phyloP scores from a whole-genome alignment of 2,329 filamentous ascomycete genomes.

The Paracoccidioides lutzii region DNA sequence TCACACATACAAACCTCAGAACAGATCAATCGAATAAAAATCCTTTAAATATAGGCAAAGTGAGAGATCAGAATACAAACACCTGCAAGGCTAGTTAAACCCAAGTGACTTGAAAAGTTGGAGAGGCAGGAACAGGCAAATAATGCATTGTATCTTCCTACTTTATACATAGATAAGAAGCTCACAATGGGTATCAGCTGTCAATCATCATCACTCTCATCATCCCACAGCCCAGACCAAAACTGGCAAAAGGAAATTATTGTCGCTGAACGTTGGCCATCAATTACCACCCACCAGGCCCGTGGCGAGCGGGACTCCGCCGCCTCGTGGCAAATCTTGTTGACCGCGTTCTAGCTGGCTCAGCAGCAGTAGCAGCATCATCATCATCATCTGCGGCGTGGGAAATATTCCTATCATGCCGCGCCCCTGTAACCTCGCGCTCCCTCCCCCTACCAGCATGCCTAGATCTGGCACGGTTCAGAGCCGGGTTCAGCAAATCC shows the following conservation, averaged over 20 bases:
- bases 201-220: not conserved
- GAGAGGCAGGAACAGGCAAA: not conserved
- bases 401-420: not conserved
- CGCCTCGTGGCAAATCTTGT: conserved; percentile 7
- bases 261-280: not conserved
- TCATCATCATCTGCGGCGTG: not conserved
- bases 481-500: conserved; percentile 27
- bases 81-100: too few species aligned
- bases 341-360: conserved; percentile 1
- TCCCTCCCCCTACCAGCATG: not conserved
- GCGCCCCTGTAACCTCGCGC: not conserved
- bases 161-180: not conserved
- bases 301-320: conserved; percentile 7
- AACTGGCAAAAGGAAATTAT: not conserved
- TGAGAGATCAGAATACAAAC: too few species aligned
- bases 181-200: not conserved
- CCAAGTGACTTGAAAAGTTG: too few species aligned
- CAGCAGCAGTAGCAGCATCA: conserved; percentile 1
- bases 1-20: too few species aligned
- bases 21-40: too few species aligned
- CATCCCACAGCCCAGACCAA: not conserved
- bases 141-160: not conserved
- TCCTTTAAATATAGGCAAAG: too few species aligned
- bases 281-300: conserved; percentile 1
- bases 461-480: conserved; percentile 16